Evolutionary conservation across 176 grass and related monocot genomes (phyloP), one percentile per base, ranked within the genome.

Genomic region (Cenchrus fungigraminus): DNA sequence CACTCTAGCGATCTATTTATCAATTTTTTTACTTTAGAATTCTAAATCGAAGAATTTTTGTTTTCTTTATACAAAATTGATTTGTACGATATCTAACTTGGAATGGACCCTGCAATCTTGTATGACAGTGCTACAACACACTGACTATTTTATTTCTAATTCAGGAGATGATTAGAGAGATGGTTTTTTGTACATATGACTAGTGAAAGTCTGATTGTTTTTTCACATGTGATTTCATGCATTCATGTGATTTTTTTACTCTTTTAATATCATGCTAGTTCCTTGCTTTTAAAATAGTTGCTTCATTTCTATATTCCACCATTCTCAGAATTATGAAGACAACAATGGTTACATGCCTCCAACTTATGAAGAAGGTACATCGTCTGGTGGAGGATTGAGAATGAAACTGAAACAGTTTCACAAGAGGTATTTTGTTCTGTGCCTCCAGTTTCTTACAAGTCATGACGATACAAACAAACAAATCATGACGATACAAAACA

Each of bases 361-460:
- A 1, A 83, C 83, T 81, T 94, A 83, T 70, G 91, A 98, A 65
- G 95, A 95, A 81, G 93, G 91, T 62, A 85, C 81, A 55, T 96
- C 97, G 5, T 98, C 93, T 72, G 86, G 92, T 59, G 94, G 91
- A 78, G 92, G 90, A 46, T 85, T 98, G 40, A 95, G 92, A 83
- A 95, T 92, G 86, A 98, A 92, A 83, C 97, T 98, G 13, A 98
- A 95, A 79, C 93, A 98, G 76, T 94, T 98, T 72, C 97, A 98
- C 81, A 94, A 94, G 87, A 98, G 92, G 97, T 98, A 76, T 82
- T 43, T 43, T 73, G 58, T 44, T 29, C 29, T 54, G 59, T 86
- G 60, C 84, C 65, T 80, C 40, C 28, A 51, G 51, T 83, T 52
- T 8, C 16, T 43, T 73, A 43, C 16, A 44, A n/a, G 19, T 76